A percentile compares a stretch with the other conserved stretches of the same genome.
Evolutionary conservation across 441 rosid genomes (phyloP).

Genomic region (Raphanus hybrid): DNA sequence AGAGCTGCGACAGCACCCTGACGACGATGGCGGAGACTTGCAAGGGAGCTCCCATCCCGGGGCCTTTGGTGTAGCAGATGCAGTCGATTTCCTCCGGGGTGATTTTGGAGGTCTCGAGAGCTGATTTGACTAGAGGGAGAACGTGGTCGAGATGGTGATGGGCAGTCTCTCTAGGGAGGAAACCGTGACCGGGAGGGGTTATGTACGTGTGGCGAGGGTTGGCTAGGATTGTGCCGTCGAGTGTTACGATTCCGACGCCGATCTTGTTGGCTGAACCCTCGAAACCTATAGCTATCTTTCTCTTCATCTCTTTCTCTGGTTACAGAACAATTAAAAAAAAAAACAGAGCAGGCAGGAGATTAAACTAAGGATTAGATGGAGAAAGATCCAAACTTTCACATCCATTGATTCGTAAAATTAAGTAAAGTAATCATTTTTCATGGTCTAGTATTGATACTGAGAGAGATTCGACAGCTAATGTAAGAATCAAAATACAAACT

Average conservation of each 20-base stretch:
- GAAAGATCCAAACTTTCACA: constrained; percentile 1
- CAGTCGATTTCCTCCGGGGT: constrained; percentile 81
- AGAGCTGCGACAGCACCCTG: constrained; percentile 75
- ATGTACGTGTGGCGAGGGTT: constrained; percentile 96
- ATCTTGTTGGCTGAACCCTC: constrained; percentile 98
- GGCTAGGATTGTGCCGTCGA: constrained; percentile 81
- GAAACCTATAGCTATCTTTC: constrained; percentile 79
- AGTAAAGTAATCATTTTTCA: background rate
- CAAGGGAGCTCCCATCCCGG: constrained; percentile 95
- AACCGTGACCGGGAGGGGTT: constrained; percentile 96
- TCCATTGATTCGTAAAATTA: background rate
- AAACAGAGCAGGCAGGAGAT: background rate
- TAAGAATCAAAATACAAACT: constrained; percentile 13
- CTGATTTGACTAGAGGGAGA: constrained; percentile 76
- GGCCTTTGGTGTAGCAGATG: constrained; percentile 91
- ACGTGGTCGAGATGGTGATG: constrained; percentile 84
- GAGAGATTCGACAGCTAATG: constrained; percentile 31
- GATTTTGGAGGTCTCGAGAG: constrained; percentile 63
- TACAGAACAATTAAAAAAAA: background rate
- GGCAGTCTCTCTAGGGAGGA: constrained; percentile 96
- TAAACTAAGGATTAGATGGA: background rate
- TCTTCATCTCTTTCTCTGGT: constrained; percentile 53
- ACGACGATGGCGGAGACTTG: constrained; percentile 83
- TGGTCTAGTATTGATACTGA: background rate
- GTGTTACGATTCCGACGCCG: constrained; percentile 82